A percentile compares a stretch with the other conserved stretches of the same genome.
Evolutionary conservation across 2,329 filamentous ascomycete genomes (phyloP).

Genomic region (Rutstroemia sp.): DNA sequence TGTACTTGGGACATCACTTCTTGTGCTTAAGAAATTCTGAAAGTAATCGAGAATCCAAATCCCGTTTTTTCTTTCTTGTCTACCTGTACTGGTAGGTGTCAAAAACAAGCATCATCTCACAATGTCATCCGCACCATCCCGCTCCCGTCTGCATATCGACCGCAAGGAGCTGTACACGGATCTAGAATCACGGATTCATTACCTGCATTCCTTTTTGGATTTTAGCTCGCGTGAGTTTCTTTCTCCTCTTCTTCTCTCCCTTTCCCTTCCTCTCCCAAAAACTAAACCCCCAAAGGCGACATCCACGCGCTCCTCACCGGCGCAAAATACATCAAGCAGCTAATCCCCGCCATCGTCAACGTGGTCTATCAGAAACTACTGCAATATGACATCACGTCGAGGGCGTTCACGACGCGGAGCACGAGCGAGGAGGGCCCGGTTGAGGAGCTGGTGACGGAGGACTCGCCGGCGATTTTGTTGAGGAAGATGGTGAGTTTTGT

Average conservation of each 20-base stretch:
- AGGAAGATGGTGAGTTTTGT: conserved; percentile 33
- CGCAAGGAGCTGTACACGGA: conserved; percentile 18
- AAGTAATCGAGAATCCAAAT: too few relatives aligned
- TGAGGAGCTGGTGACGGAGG: not conserved
- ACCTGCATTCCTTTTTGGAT: conserved; percentile 25
- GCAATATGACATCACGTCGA: conserved; percentile 73
- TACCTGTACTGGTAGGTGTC: too few relatives aligned
- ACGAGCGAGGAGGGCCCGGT: conserved; percentile 54
- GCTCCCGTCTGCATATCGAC: conserved; percentile 11
- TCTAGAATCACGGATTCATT: conserved; percentile 22
- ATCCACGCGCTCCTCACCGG: conserved; percentile 26
- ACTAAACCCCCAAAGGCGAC: conserved; percentile 18
- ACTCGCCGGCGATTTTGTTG: conserved; percentile 64
- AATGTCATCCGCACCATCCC: too few relatives aligned
- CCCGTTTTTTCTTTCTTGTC: too few relatives aligned
- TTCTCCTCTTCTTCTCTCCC: conserved; percentile 13
- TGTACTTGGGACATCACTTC: too few relatives aligned
- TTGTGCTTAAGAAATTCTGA: too few relatives aligned
- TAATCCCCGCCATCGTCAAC: conserved; percentile 77
- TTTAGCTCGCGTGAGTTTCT: conserved; percentile 11
- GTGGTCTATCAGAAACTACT: conserved; percentile 79
- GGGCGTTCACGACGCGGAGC: conserved; percentile 59
- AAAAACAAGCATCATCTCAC: too few relatives aligned
- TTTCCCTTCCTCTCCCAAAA: not conserved
- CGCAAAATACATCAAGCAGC: conserved; percentile 34